Conservation (phyloP, 495 filamentous ascomycete genomes). For the Lasiosphaeria ovina region DNA sequence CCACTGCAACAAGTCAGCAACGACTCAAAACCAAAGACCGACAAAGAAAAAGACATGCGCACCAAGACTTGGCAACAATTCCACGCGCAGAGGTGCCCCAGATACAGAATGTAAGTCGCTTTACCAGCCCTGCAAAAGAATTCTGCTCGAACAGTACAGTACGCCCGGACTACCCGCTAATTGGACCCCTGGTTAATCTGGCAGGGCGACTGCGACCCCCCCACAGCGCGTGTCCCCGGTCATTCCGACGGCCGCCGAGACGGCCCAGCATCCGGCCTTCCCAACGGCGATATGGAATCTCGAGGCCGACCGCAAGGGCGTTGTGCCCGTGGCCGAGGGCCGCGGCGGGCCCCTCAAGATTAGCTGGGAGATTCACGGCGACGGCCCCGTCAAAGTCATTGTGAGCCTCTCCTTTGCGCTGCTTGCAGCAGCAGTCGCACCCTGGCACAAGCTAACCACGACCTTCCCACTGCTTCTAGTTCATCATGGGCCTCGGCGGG, state of each 20-base stretch:
- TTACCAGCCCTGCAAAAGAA: no score
- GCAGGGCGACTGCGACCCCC: no score
- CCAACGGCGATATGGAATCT: conserved; percentile 60
- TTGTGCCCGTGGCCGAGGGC: conserved; percentile 57
- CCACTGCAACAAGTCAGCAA: no score
- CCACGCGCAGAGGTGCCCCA: no score
- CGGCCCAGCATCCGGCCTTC: conserved; percentile 43
- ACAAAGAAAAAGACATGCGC: no score
- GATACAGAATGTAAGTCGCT: no score
- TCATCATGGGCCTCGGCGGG: conserved; percentile 64
- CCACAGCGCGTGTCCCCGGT: no score
- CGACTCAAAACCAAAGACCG: no score
- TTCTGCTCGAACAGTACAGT: no score
- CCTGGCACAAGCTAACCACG: conserved; percentile 6
- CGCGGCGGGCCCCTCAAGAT: conserved; percentile 71
- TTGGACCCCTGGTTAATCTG: no score
- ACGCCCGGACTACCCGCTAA: no score
- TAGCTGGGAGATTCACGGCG: conserved; percentile 75
- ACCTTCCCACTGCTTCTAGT: conserved; percentile 31
- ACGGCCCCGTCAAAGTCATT: conserved; percentile 65
- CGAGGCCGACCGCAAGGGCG: conserved; percentile 55
- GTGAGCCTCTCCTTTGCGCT: conserved; percentile 50
- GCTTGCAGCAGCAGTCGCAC: conserved; percentile 12
- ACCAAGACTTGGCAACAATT: no score
- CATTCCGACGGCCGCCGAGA: conserved; percentile 40